phyloP scores from a whole-genome alignment of 2,329 filamentous ascomycete genomes.

The Stagonosporopsis vannaccii region DNA sequence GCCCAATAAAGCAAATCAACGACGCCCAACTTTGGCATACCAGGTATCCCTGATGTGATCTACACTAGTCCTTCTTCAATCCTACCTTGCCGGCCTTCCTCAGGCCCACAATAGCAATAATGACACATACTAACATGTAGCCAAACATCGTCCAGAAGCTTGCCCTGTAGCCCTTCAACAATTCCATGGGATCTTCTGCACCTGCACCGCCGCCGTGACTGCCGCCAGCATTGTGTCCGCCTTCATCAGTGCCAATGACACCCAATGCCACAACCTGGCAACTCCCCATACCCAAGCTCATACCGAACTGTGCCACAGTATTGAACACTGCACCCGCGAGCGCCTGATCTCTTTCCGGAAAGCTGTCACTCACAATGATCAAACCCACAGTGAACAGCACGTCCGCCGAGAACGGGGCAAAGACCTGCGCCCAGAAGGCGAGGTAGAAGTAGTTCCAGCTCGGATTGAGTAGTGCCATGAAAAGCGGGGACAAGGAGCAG shows the following conservation, averaged over 20 bases:
- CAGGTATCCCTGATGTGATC: too few relatives aligned
- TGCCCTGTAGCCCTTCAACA: constrained; percentile 33
- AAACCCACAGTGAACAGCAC: constrained; percentile 65
- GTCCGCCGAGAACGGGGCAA: constrained; percentile 54
- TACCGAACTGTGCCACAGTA: constrained; percentile 63
- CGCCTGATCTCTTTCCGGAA: constrained; percentile 64
- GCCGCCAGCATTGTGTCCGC: neutral
- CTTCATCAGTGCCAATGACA: constrained; percentile 19
- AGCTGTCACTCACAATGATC: constrained; percentile 62
- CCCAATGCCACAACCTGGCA: constrained; percentile 40
- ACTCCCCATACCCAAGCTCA: constrained; percentile 44
- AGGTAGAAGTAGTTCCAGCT: constrained; percentile 61
- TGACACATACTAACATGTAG: constrained; percentile 32
- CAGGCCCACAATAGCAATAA: constrained; percentile 33
- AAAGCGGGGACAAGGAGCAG: constrained; percentile 54
- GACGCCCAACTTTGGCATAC: neutral
- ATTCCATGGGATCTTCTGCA: constrained; percentile 8
- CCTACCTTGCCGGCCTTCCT: constrained; percentile 37
- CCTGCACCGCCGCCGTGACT: constrained; percentile 14
- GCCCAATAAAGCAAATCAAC: too few relatives aligned
- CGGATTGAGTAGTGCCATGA: constrained; percentile 63
- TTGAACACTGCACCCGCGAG: constrained; percentile 70
- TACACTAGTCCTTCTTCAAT: constrained; percentile 35
- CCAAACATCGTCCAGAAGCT: constrained; percentile 39
- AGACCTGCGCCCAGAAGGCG: constrained; percentile 52